Base-by-base conservation (phyloP, 805 yeast genomes). In the Debaryomyces prosopidis region DNA sequence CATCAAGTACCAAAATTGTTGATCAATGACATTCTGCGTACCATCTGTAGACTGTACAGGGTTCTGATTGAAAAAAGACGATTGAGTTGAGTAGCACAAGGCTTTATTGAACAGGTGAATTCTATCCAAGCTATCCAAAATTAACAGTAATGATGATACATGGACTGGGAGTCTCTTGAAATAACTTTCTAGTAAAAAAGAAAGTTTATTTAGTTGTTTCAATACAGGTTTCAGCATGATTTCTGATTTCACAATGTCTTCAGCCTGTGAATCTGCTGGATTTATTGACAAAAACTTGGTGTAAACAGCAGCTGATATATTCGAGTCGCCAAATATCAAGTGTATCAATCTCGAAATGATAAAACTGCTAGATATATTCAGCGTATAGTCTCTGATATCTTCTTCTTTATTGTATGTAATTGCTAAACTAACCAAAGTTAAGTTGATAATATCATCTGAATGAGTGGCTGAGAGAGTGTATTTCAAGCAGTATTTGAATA, bases 181-280 rank as follows among this genome's bases (percentile, higher is more conserved):
- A 43, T 64, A 66, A 10, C 60, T 61, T 44, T 76, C 78, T 32
- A 76, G 51, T 2, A 82, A 52, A 38, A 71, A 68, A 0, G 85
- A 72, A 16, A 82, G 49, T 38, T 74, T 65, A 55, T 72, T 80
- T 36, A 81, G 52, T 50, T 80, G 80, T 45, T 73, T 76, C 23
- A 76, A 47, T 1, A 73, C 72, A 0, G 85, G 85, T 26, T 56
- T 56, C 44, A 54, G 64, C 12, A 54, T 38, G 2, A 63, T 49
- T 11, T 48, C 45, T 16, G 42, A 41, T 9, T 43, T 43, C 4
- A 55, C 18, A 14, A 31, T 20, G 12, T 46, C 45, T 12, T 53
- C 58, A n/a, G 45, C 17, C 9, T 50, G 45, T 4, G 47, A 38
- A 10, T 50, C 52, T 1, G 37, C 28, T 1, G 57, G 49, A 26